Base-by-base conservation (phyloP, 371 early-diverging fungal genomes). In the Funneliformis caledonium region DNA sequence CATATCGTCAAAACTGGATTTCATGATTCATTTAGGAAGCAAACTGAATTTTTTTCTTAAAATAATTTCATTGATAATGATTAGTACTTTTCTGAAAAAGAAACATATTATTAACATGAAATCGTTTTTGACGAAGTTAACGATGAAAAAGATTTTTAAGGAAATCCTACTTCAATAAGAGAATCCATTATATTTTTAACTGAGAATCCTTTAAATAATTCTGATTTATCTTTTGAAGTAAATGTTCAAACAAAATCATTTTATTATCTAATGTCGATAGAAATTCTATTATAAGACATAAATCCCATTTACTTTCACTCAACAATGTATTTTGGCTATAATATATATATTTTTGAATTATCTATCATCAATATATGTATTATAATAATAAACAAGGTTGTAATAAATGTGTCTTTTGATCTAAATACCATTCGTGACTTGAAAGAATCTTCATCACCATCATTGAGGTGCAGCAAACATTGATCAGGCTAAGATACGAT, bases 181-280 rank as follows among this genome's bases (percentile, higher is more conserved):
- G 50, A 10, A 52, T 56, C 75, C 52, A 31, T n/a, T 45, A 70
- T 45, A 42, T 70, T 19, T n/a, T 10, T 12, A 2, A n/a, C 1
- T 10, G 43, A 70, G 42, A n/a, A 65, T 56, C 19, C 56, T 65
- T 26, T 48, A 16, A 52, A 72, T 26, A 62, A 76, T 16, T 42
- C 76, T 26, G 76, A 76, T 61, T 61, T 78, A 37, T 43, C 45
- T 78, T 78, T 78, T 67, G 64, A 65, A 60, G 78, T 78, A n/a
- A 78, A 78, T 50, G 48, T 78, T 52, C 26, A 31, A 37, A 64
- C 67, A 22, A 78, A 78, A 33, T 65, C 68, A 6, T 14, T 14
- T 47, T 78, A 48, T 42, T 78, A 43, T 16, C 78, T 16, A n/a
- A 65, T 6, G 45, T 9, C 42, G 6, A 50, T n/a, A 33, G 72